phyloP scores from a whole-genome alignment of 1,284 basidiomycete species.

The Pascua guehoae region DNA sequence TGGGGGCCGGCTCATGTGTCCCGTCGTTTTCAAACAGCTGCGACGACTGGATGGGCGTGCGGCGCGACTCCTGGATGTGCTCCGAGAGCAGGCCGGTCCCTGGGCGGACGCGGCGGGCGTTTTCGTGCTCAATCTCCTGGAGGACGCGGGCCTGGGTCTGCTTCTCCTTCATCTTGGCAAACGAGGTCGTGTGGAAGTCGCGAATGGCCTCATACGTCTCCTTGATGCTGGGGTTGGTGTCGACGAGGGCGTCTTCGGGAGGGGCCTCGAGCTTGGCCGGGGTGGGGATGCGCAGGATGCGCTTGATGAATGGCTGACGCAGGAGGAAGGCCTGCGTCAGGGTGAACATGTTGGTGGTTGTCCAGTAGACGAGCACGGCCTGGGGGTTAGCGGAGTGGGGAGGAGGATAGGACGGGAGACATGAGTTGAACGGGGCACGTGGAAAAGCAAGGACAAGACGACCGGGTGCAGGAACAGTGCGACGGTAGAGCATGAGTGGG shows the following conservation, averaged over 20 bases:
- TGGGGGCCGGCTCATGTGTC: background rate
- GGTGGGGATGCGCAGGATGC: conserved; percentile 42
- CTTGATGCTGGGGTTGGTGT: conserved; percentile 17
- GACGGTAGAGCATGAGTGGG: too few species aligned
- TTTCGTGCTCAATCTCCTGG: conserved; percentile 1
- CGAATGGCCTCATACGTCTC: conserved; percentile 8
- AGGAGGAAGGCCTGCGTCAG: conserved; percentile 53
- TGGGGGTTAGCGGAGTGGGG: conserved; percentile 18
- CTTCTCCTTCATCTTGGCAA: background rate
- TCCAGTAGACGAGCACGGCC: conserved; percentile 58
- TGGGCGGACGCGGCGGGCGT: background rate
- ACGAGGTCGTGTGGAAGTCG: background rate
- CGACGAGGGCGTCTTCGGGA: conserved; percentile 15
- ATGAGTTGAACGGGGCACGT: background rate
- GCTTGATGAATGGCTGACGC: conserved; percentile 36
- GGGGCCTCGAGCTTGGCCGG: conserved; percentile 28
- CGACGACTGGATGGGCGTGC: too few species aligned
- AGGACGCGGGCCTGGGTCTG: background rate
- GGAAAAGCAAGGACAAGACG: too few species aligned
- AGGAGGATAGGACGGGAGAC: background rate
- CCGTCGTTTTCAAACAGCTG: background rate
- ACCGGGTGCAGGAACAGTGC: too few species aligned
- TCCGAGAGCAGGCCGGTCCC: conserved; percentile 11
- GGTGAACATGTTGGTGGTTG: conserved; percentile 54
- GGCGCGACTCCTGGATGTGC: conserved; percentile 3